Percentiles rank a stretch among this genome's conserved stretches.
Conservation (phyloP, 1,284 basidiomycete species). For the Ganoderma boninense region DNA sequence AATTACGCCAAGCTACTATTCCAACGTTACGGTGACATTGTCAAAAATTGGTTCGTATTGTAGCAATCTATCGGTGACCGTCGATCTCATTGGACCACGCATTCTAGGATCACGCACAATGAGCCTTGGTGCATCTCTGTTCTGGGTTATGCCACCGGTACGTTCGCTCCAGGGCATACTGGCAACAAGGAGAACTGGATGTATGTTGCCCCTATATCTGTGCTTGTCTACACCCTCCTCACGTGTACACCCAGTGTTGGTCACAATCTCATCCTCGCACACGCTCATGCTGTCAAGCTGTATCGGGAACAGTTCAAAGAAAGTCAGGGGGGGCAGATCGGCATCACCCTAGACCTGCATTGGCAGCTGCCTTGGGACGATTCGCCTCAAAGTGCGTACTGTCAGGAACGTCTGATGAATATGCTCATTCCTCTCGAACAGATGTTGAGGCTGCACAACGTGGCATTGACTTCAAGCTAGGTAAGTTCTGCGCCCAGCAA, state of each 20-base stretch:
- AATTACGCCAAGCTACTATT: constrained; percentile 69
- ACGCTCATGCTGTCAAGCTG: constrained; percentile 70
- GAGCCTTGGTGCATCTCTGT: constrained; percentile 78
- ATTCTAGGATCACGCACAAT: constrained; percentile 68
- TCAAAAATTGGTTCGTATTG: constrained; percentile 68
- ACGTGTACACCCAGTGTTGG: constrained; percentile 55
- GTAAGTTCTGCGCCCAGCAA: constrained; percentile 22
- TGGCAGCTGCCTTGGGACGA: constrained; percentile 61
- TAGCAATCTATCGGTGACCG: not conserved
- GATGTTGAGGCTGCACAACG: constrained; percentile 53
- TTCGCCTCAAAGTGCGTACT: constrained; percentile 50
- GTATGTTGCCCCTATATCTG: constrained; percentile 46
- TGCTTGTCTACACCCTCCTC: not conserved
- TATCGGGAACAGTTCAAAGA: constrained; percentile 70
- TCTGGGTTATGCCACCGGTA: constrained; percentile 70
- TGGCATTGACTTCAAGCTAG: constrained; percentile 50
- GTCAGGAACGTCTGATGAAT: not conserved
- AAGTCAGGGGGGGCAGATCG: constrained; percentile 67
- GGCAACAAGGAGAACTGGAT: constrained; percentile 79
- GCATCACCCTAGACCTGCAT: constrained; percentile 68
- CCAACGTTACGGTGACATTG: constrained; percentile 73
- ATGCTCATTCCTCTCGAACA: constrained; percentile 22
- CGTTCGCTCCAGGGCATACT: constrained; percentile 73
- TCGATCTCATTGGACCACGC: not conserved
- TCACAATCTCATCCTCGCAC: constrained; percentile 74